Evolutionary conservation across 371 early-diverging fungal genomes (phyloP), one percentile per base, ranked within the genome.

Genomic region (Sporodiniella umbellata): DNA sequence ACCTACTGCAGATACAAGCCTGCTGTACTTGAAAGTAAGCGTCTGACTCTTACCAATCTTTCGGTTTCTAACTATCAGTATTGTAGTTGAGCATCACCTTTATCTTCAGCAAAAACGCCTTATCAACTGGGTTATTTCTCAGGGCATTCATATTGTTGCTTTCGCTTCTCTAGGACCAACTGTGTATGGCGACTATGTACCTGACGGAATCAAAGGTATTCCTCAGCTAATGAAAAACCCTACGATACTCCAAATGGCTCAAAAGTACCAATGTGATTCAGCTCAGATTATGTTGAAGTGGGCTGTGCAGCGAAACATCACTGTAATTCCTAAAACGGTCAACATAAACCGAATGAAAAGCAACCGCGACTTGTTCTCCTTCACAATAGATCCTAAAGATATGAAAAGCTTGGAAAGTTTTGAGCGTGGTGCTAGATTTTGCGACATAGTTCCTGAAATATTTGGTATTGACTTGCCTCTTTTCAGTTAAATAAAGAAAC

Each of bases 301-400:
- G 81, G 70, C 78, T 40, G 54, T 76, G 42, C 75, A 80, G 46
- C 66, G 68, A 48, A 62, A 73, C 22, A 40, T 74, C 37, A 70
- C 64, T 24, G 82, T 83, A 19, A 85, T 89, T 45, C 90, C 90
- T 38, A 89, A 89, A 63, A 75, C 72, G 42, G 53, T 64, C 11
- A 63, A 75, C 37, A 57, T 56, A 0, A 60, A 60, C 2, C 72
- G 86, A 30, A 69, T 86, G 60, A 57, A 55, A 33, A 26, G 55
- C 35, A 73, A 73, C 49, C 45, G 62, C 33, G 66, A 67, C 39
- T n/a, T 70, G 23, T 48, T 58, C 18, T 35, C 40, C 8, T 62
- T 54, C 52, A 23, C 51, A 3, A 43, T 73, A 42, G 56, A 62
- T 35, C 49, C 57, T 5, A 50, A 60, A 1, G 75, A 70, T 25